Percentiles rank a stretch among this genome's conserved stretches.
Evolutionary conservation across 2,329 filamentous ascomycete species (phyloP).

Genomic region (Stagonosporopsis rhizophila): DNA sequence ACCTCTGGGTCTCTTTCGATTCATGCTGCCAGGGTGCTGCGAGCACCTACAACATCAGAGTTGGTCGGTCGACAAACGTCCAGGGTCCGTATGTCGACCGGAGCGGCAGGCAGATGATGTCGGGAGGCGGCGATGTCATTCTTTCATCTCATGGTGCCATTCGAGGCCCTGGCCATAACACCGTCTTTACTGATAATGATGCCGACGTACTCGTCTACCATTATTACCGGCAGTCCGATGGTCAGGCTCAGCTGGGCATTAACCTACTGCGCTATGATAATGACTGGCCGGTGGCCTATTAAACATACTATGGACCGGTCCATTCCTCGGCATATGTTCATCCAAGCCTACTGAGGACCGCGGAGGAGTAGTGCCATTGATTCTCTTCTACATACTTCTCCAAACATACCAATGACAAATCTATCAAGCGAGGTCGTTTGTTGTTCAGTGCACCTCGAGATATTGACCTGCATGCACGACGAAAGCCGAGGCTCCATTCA

Average conservation of each 20-base stretch:
- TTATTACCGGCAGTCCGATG: slow-evolving; percentile 49
- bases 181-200: slow-evolving; percentile 57
- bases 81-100: slow-evolving; percentile 63
- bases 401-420: no score
- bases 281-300: slow-evolving; percentile 51
- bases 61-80: slow-evolving; percentile 61
- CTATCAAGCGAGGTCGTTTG: no score
- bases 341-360: not conserved
- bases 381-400: not conserved
- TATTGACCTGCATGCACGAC: no score
- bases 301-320: not conserved
- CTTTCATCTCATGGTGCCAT: slow-evolving; percentile 63
- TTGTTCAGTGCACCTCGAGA: no score
- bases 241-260: slow-evolving; percentile 56
- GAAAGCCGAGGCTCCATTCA: no score
- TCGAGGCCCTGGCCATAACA: slow-evolving; percentile 69
- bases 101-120: slow-evolving; percentile 57
- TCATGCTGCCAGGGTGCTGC: slow-evolving; percentile 65
- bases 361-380: not conserved
- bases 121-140: slow-evolving; percentile 64
- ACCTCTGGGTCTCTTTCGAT: slow-evolving; percentile 67
- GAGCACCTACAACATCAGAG: slow-evolving; percentile 66
- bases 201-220: slow-evolving; percentile 42
- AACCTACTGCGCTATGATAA: slow-evolving; percentile 54
- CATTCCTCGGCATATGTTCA: not conserved